Conservation (phyloP, 805 yeast species). For the Wickerhamomyces tratensis region DNA sequence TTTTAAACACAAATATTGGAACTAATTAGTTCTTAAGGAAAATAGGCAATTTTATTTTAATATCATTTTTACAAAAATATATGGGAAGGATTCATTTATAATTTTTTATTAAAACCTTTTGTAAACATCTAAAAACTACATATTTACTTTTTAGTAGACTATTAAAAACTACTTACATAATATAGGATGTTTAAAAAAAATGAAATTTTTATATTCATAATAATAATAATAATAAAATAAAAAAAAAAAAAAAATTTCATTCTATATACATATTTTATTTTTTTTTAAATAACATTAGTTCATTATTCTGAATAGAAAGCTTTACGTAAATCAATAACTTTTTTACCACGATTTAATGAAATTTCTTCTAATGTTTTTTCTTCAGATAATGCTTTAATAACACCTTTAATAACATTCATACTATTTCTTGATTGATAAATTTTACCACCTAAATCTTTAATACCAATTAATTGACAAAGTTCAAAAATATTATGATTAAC, state of each 20-base stretch:
- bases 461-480: constrained; percentile 88
- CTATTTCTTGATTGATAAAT: constrained; percentile 88
- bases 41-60: no score
- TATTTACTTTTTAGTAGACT: no score
- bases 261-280: background rate
- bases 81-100: no score
- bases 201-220: no score
- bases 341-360: constrained; percentile 90
- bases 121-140: no score
- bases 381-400: constrained; percentile 72
- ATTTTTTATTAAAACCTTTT: no score
- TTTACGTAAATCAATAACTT: constrained; percentile 85
- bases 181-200: no score
- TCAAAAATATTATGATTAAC: constrained; percentile 87
- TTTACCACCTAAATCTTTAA: constrained; percentile 86
- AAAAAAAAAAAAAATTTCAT: background rate
- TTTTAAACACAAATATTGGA: no score
- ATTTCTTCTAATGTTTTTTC: constrained; percentile 81
- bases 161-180: no score
- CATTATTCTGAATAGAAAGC: constrained; percentile 53
- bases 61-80: no score
- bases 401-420: constrained; percentile 89
- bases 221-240: no score
- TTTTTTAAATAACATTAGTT: background rate
- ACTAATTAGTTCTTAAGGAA: no score